phyloP scores from a whole-genome alignment of 768 basidiomycete genomes.

The Podaxis sp. region DNA sequence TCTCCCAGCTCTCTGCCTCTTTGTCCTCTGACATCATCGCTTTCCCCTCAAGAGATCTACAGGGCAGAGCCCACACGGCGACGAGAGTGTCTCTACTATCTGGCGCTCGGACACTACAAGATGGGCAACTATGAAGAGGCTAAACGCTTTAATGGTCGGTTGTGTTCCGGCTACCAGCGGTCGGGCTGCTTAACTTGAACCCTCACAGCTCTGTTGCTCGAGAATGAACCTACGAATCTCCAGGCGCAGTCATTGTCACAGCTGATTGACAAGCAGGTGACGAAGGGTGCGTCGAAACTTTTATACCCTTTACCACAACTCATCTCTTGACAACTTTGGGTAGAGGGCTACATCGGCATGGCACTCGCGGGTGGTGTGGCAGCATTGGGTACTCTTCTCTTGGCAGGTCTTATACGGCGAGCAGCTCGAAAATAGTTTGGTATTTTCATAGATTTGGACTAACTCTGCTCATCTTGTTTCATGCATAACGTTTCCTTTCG shows the following conservation, averaged over 20 bases:
- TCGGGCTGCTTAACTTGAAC: background rate
- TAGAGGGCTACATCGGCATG: slow-evolving; percentile 99
- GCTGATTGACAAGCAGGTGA: slow-evolving; percentile 85
- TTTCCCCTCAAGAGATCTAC: slow-evolving; percentile 71
- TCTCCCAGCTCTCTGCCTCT: background rate
- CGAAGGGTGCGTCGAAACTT: slow-evolving; percentile 56
- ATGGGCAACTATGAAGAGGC: slow-evolving; percentile 94
- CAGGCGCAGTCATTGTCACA: slow-evolving; percentile 84
- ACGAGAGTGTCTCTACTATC: slow-evolving; percentile 95
- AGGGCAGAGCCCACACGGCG: slow-evolving; percentile 81
- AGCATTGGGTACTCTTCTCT: slow-evolving; percentile 72
- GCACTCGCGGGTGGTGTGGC: slow-evolving; percentile 90
- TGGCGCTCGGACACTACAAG: slow-evolving; percentile 95
- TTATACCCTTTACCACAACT: background rate
- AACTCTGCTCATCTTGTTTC: slow-evolving; percentile 1
- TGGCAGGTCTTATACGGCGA: slow-evolving; percentile 84
- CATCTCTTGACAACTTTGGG: slow-evolving; percentile 7
- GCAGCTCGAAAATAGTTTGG: slow-evolving; percentile 51
- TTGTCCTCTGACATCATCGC: slow-evolving; percentile 12
- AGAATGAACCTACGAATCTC: slow-evolving; percentile 91
- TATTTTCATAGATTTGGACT: background rate
- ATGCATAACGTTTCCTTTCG: background rate
- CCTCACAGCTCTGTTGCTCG: slow-evolving; percentile 70
- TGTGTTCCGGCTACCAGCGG: background rate
- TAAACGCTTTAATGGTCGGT: slow-evolving; percentile 86